Base-by-base conservation (phyloP, 2,329 filamentous ascomycete genomes). In the Phaeosphaeriaceae sp. region DNA sequence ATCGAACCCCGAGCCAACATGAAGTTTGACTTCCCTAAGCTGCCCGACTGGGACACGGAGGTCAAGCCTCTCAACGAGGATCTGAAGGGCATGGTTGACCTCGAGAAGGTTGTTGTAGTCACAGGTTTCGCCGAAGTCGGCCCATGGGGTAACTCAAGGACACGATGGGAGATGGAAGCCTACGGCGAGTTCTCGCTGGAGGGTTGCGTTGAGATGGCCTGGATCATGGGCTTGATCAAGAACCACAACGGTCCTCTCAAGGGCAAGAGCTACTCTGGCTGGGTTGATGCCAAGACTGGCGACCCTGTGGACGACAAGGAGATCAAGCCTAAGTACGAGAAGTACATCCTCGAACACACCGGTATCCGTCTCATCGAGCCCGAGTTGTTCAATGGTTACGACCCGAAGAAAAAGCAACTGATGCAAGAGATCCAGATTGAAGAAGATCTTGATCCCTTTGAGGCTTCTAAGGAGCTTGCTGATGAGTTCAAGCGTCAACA, bases 201-300 rank as follows among this genome's bases (percentile, higher is more conserved):
- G 79, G 95, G 95, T 27, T 98, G 95, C 73, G 90, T 99, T 60
- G 95, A 99, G 81, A 99, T 99, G 95, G 93, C 95, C 31, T 99
- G 95, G 95, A 92, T 99, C 79, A 99, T 98, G 94, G 95, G 95
- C 74, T 88, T 98, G 59, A 98, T 99, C 83, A 97, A 94, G 85
- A 96, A 99, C 79, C 92, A 97, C 84, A 98, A 98, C 70, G 95
- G 95, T 19, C 89, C 90, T 31, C 88, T 99, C 77, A 99, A 99
- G 84, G 95, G 95, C 77, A 91, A 96, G 82, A 91, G 91, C 65
- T 98, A 99, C 82, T 92, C 94, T 67, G 95, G 95, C 69, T 99
- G 92, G 93, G 92, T 99, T 58, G 95, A 99, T 74, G 85, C 88
- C 76, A 98, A 98, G 86, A 89, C 92, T 53, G 92, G 92, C 45